Percentiles rank a stretch among this genome's conserved stretches.
Conservation (phyloP, 2,329 filamentous ascomycete genomes). For the Pyrenophora graminea region DNA sequence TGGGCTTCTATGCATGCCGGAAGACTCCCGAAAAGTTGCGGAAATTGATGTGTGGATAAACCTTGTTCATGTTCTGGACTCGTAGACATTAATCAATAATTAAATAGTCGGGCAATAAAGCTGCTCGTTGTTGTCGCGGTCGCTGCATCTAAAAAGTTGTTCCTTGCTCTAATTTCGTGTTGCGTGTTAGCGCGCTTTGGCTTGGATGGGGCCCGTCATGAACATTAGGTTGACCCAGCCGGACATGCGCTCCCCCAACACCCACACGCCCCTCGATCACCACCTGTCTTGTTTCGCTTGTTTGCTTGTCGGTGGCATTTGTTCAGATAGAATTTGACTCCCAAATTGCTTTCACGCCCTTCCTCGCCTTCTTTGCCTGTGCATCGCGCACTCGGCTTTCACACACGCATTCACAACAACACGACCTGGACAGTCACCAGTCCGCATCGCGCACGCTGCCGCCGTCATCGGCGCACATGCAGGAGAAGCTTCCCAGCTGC, state of each 20-base stretch:
- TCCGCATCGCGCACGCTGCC: constrained; percentile 24
- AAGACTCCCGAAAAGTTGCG: constrained; percentile 38
- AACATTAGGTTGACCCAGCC: constrained; percentile 16
- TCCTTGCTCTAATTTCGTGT: constrained; percentile 17
- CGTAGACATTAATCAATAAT: not conserved
- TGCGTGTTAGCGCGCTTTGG: constrained; percentile 17
- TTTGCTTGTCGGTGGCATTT: constrained; percentile 17
- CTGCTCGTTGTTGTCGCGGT: constrained; percentile 23
- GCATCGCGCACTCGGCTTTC: constrained; percentile 23
- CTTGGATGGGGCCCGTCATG: constrained; percentile 15
- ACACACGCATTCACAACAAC: constrained; percentile 28
- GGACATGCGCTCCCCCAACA: constrained; percentile 25
- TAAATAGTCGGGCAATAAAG: constrained; percentile 14
- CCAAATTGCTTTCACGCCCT: constrained; percentile 8
- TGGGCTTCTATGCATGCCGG: constrained; percentile 8
- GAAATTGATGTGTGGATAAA: constrained; percentile 9
- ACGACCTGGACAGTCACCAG: constrained; percentile 22
- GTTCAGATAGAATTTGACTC: constrained; percentile 16
- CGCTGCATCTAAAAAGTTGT: constrained; percentile 20
- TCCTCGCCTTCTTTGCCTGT: constrained; percentile 10
- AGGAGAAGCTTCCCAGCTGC: constrained; percentile 23
- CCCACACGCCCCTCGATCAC: constrained; percentile 24
- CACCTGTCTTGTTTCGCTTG: constrained; percentile 17
- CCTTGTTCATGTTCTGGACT: constrained; percentile 6
- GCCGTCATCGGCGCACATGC: constrained; percentile 27